Evolutionary conservation across 768 basidiomycete genomes (phyloP).

Genomic region (Astraeus odoratus): DNA sequence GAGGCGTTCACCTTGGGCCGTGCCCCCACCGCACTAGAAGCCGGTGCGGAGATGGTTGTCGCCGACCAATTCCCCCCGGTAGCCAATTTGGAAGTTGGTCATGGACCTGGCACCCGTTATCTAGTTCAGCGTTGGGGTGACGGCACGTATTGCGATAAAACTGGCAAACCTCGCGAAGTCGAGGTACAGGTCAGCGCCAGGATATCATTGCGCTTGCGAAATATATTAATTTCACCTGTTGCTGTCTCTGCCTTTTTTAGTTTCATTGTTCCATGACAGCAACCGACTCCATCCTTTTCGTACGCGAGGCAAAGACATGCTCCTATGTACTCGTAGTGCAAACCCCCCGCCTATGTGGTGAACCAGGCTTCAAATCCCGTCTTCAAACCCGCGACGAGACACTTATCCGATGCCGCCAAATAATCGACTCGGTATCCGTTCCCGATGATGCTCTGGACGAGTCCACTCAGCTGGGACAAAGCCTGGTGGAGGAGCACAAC

Average conservation of each 20-base stretch:
- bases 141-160: slow-evolving; percentile 92
- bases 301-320: slow-evolving; percentile 92
- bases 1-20: slow-evolving; percentile 74
- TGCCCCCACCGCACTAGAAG: slow-evolving; percentile 53
- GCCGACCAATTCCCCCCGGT: slow-evolving; percentile 59
- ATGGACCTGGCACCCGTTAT: slow-evolving; percentile 77
- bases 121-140: slow-evolving; percentile 89
- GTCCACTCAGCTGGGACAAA: slow-evolving; percentile 25
- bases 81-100: slow-evolving; percentile 70
- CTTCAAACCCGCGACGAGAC: slow-evolving; percentile 60
- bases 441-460: slow-evolving; percentile 17
- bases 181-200: slow-evolving; percentile 78
- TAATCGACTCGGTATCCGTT: slow-evolving; percentile 34
- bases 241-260: slow-evolving; percentile 31
- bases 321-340: slow-evolving; percentile 91
- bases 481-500: slow-evolving; percentile 21
- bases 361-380: slow-evolving; percentile 85
- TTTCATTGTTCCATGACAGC: slow-evolving; percentile 96
- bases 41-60: slow-evolving; percentile 58
- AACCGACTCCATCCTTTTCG: slow-evolving; percentile 82
- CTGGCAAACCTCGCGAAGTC: slow-evolving; percentile 77
- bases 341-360: slow-evolving; percentile 88
- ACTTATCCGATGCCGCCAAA: slow-evolving; percentile 72
- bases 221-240: not conserved
- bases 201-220: not conserved